Evolutionary conservation across 179 eudicot genomes (phyloP), one percentile per base, ranked within the genome.

Genomic region (Patellifolia procumbens): DNA sequence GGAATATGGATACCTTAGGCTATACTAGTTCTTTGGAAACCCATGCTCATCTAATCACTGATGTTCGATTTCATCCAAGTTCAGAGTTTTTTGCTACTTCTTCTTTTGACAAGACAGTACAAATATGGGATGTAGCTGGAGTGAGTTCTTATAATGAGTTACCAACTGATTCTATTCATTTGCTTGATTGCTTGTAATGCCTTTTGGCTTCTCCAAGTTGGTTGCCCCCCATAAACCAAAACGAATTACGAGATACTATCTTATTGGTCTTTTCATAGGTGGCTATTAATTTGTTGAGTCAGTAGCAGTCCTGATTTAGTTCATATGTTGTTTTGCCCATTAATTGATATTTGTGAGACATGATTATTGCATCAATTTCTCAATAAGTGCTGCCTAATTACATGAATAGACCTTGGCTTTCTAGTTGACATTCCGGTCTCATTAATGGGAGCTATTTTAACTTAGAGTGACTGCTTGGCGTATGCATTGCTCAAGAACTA

Each of bases 51-150:
- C 56, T 78, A 45, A 79, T 91, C 51, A 85, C 92, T 32, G 95
- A 89, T 80, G 73, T 89, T 71, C 88, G 89, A 34, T 91, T 91
- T 69, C 80, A 76, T 77, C 91, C 88, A 56, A 74, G 77, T 68
- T 87, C 92, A 69, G 69, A 84, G 58, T 22, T 70, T n/a, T 39
- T 91, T 60, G 92, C 88, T 59, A 91, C 95, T 32, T 84, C 91
- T 61, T 91, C 91, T 16, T 87, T 80, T 76, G 95, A 91, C 72
- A 82, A 68, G 74, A 82, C 86, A 26, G 86, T 91, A 68, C 81
- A 73, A 79, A 45, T 91, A 78, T 91, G 92, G 91, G 89, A 87
- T 85, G 86, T 86, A 71, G 79, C 79, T 28, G 83, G 67, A 37
- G 94, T 88, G 81, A 75, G 29, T 68, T 65, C 26, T 59, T 55